Evolutionary conservation across 2,329 filamentous ascomycete species (phyloP).

Genomic region (Diaporthe amygdali): DNA sequence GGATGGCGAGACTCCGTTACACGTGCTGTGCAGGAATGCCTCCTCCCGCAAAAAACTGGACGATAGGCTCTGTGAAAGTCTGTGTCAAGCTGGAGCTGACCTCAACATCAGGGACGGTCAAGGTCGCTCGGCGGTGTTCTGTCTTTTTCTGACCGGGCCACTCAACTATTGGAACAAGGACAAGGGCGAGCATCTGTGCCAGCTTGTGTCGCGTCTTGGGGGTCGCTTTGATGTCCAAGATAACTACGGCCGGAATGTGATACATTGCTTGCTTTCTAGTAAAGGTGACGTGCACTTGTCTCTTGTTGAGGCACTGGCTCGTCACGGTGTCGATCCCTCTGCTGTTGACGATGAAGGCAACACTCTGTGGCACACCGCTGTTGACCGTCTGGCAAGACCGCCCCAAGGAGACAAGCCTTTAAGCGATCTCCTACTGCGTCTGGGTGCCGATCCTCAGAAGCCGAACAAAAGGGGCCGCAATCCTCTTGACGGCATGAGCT

Average conservation of each 20-base stretch:
- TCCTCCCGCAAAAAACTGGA: neutral
- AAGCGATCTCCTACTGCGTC: neutral
- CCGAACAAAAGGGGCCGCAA: neutral
- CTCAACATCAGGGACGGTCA: neutral
- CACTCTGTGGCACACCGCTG: slow-evolving; percentile 1
- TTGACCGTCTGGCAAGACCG: neutral
- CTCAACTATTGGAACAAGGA: neutral
- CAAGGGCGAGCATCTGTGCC: neutral
- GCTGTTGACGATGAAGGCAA: neutral
- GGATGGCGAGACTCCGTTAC: neutral
- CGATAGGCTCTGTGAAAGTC: neutral
- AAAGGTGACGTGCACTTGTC: neutral
- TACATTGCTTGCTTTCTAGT: neutral
- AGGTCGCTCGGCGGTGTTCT: neutral
- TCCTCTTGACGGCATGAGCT: neutral
- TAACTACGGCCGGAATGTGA: neutral
- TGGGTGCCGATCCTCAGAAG: neutral
- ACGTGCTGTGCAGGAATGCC: neutral
- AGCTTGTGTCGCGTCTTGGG: neutral
- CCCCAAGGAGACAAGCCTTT: neutral
- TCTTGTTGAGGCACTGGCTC: neutral
- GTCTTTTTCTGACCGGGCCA: neutral
- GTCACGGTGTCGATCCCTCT: neutral
- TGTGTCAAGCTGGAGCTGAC: slow-evolving; percentile 4
- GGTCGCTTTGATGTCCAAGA: neutral